These are phyloP conservation scores for Colletotrichum karsti DNA, from an alignment of 2,329 filamentous ascomycete genomes.

Conservation along the genomic window DNA sequence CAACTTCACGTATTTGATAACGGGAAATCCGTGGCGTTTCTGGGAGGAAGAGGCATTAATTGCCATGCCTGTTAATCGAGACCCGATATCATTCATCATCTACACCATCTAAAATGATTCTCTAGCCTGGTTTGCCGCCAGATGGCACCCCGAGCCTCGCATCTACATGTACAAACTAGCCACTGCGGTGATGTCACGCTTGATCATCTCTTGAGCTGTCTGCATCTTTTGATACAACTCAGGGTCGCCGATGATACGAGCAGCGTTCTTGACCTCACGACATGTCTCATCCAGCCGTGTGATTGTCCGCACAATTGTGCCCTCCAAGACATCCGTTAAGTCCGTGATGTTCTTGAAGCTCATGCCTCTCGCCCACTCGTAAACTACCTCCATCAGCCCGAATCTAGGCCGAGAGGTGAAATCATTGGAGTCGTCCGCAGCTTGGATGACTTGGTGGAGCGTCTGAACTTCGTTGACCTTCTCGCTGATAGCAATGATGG, in stretches of 20 bases:
- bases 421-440: constrained; percentile 89
- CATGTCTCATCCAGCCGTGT: constrained; percentile 95
- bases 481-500: constrained; percentile 89
- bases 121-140: too few species aligned
- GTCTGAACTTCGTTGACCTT: constrained; percentile 93
- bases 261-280: constrained; percentile 96
- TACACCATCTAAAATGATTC: not conserved
- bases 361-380: constrained; percentile 98
- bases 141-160: not conserved
- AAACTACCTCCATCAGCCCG: constrained; percentile 95
- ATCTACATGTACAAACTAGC: constrained; percentile 85
- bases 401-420: constrained; percentile 89
- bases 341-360: constrained; percentile 98
- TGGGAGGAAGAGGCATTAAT: not conserved
- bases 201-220: constrained; percentile 96
- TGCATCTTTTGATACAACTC: constrained; percentile 97
- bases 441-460: constrained; percentile 89
- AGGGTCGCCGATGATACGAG: constrained; percentile 93
- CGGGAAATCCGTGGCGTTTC: not conserved
- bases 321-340: constrained; percentile 94
- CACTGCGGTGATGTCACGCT: constrained; percentile 91
- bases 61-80: not conserved
- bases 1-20: not conserved
- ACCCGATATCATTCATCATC: not conserved
- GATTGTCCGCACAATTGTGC: constrained; percentile 95